These are phyloP conservation scores for Bipolaris oryzae DNA, from an alignment of 2,329 filamentous ascomycete genomes.

Conservation along the genomic window DNA sequence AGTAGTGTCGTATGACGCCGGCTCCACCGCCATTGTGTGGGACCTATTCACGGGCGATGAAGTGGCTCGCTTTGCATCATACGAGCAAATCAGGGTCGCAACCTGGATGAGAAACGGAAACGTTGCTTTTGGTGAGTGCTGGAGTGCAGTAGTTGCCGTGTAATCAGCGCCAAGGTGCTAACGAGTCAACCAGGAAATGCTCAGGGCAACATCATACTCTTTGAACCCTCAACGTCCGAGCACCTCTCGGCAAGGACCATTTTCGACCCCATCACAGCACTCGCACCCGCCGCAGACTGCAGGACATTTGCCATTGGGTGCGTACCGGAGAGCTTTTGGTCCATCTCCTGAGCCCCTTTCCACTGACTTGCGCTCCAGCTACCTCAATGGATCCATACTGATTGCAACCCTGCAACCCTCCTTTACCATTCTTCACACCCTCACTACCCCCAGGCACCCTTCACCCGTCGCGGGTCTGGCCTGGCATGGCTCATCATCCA, in stretches of 20 bases:
- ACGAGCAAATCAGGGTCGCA: constrained; percentile 82
- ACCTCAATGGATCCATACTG: constrained; percentile 91
- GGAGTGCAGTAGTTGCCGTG: neutral
- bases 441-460: constrained; percentile 81
- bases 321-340: constrained; percentile 28
- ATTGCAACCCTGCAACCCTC: constrained; percentile 87
- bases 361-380: constrained; percentile 60
- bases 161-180: constrained; percentile 10
- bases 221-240: constrained; percentile 91
- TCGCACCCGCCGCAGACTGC: constrained; percentile 88
- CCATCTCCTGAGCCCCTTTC: constrained; percentile 1
- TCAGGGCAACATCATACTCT: constrained; percentile 91
- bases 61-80: constrained; percentile 88
- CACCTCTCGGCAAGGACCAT: constrained; percentile 91
- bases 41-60: constrained; percentile 91
- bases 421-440: constrained; percentile 91
- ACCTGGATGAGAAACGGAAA: constrained; percentile 98
- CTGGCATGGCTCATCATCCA: constrained; percentile 96
- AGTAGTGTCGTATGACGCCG: constrained; percentile 90
- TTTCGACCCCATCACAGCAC: constrained; percentile 91
- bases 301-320: constrained; percentile 96
- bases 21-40: constrained; percentile 95
- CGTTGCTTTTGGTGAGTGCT: constrained; percentile 85
- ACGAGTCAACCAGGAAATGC: constrained; percentile 70
- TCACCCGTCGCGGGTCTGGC: constrained; percentile 85